Base-by-base conservation (phyloP, 371 early-diverging fungal genomes). In the Vairimorpha apis region DNA sequence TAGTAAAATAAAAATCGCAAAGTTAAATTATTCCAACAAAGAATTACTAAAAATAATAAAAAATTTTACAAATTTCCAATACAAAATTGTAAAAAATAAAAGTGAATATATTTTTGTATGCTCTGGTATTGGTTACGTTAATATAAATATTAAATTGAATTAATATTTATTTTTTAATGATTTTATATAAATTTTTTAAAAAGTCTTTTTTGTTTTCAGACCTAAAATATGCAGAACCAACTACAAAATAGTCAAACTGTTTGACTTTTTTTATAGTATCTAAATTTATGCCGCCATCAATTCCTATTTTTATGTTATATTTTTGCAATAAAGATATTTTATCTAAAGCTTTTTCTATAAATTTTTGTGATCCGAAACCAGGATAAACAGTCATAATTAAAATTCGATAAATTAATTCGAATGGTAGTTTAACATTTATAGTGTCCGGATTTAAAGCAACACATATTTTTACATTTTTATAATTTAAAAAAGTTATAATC, bases 221-320 rank as follows among this genome's bases (percentile, higher is more conserved):
- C 18, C 89, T 88, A 84, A 94, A 97, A 33, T 95, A 88, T 18
- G 89, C 88, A 14, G 94, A 92, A 21, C 97, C 98, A 27, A 94
- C 90, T n/a, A 97, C 95, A 83, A 94, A 91, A 14, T 93, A 93
- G 83, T 96, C 95, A 18, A 95, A 97, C 68, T 88, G 83, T 14
- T 90, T 88, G 14, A 91, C 91, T 23, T 83, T 79, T 33, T 89
- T 88, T 78, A 97, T 90, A 49, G 89, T 97, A 41, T 88, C 87
- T 16, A 87, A 77, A 12, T 87, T 88, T 45, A 97, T 81, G 0
- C 98, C 98, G 33, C 98, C 97, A 83, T 97, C 98, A 0, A 97
- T 95, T 82, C 95, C 87, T 72, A 95, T 92, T 77, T 93, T 90
- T 66, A 60, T 23, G 27, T 65, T 49, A 29, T 25, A 5, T 37